Percentiles rank a stretch among this genome's conserved stretches.
These are phyloP conservation scores for Favolaschia claudopus DNA, from an alignment of 768 basidiomycete genomes.

Conservation along the genomic window DNA sequence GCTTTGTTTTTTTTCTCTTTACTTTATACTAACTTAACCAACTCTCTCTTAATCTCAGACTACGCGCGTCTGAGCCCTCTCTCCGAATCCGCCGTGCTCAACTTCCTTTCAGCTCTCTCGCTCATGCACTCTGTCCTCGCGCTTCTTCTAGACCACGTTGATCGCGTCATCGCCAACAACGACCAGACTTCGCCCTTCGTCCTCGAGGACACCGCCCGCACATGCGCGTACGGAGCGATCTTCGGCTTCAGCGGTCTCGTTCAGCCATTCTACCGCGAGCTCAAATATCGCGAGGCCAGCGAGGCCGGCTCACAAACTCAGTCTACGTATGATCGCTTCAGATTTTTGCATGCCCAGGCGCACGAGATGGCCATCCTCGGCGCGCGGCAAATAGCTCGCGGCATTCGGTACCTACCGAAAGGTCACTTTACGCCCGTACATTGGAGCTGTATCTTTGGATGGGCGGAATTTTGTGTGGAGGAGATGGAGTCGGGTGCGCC, in stretches of 20 bases:
- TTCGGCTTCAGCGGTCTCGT: background rate
- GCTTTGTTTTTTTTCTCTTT: too few species aligned
- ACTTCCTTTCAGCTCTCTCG: background rate
- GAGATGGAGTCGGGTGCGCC: background rate
- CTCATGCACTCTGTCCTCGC: constrained; percentile 4
- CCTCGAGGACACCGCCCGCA: background rate
- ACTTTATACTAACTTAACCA: too few species aligned
- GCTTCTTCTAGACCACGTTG: background rate
- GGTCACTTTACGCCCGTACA: background rate
- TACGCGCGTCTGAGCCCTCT: constrained; percentile 6
- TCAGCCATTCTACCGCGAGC: background rate
- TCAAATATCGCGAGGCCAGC: background rate
- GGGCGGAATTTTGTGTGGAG: constrained; percentile 3
- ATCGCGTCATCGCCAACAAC: background rate
- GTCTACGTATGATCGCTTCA: background rate
- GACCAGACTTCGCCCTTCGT: background rate
- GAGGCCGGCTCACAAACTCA: background rate
- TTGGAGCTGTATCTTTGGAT: background rate
- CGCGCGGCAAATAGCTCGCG: background rate
- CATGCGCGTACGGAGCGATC: background rate
- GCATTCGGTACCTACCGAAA: background rate
- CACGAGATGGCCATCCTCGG: background rate
- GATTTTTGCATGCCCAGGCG: background rate
- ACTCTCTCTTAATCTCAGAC: too few species aligned
- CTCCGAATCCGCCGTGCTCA: constrained; percentile 8